phyloP scores from a whole-genome alignment of 306 rosid genomes.

The Echinosophora koreensis region DNA sequence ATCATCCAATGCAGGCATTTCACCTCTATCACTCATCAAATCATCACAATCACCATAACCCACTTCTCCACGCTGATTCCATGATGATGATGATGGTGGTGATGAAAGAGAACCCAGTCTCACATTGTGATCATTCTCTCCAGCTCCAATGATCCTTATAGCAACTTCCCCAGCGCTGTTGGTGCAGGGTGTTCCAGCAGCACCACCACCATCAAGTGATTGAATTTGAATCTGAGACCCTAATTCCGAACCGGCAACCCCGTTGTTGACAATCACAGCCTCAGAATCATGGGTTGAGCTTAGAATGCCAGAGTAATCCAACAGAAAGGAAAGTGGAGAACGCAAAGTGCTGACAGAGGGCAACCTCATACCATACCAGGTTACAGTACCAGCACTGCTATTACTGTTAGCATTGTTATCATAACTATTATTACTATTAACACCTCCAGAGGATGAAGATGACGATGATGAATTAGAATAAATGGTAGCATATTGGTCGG shows the following conservation, averaged over 20 bases:
- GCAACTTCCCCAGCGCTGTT: slow-evolving; percentile 75
- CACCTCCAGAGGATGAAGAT: slow-evolving; percentile 1
- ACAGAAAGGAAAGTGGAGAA: slow-evolving; percentile 69
- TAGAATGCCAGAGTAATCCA: slow-evolving; percentile 82
- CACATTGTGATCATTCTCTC: slow-evolving; percentile 55
- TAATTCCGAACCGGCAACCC: slow-evolving; percentile 47
- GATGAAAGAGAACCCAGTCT: slow-evolving; percentile 37
- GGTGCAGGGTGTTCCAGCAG: slow-evolving; percentile 1
- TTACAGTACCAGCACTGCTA: slow-evolving; percentile 22
- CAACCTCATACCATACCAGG: slow-evolving; percentile 58
- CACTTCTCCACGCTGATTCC: slow-evolving; percentile 49
- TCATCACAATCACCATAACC: slow-evolving; percentile 52
- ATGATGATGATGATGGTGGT: not conserved
- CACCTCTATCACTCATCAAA: slow-evolving; percentile 48
- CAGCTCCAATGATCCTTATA: slow-evolving; percentile 74
- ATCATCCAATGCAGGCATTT: slow-evolving; percentile 49
- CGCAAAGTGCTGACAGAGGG: slow-evolving; percentile 62
- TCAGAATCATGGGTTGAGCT: slow-evolving; percentile 52
- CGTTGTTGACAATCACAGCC: slow-evolving; percentile 49
- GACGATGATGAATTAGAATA: slow-evolving; percentile 43
- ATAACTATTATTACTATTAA: slow-evolving; percentile 23
- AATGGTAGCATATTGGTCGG: slow-evolving; percentile 48
- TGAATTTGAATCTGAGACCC: slow-evolving; percentile 44
- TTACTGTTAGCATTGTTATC: slow-evolving; percentile 6
- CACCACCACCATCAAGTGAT: not conserved